Percentiles rank a stretch among this genome's conserved stretches.
Evolutionary conservation across 2,329 filamentous ascomycete genomes (phyloP).

Genomic region (Cryphonectria radicalis): DNA sequence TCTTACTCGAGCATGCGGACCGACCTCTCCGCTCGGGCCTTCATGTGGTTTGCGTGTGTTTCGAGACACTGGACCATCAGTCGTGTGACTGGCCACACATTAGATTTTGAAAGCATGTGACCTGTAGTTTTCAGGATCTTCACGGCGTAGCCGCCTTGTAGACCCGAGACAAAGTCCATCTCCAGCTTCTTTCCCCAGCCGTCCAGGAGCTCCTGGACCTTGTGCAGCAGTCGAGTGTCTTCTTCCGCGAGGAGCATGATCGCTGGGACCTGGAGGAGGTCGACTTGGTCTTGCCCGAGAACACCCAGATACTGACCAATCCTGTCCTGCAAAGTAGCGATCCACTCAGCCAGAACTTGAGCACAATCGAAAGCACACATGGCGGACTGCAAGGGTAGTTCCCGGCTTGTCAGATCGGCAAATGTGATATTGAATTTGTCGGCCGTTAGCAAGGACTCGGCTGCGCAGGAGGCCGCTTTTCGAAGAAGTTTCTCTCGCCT

Average conservation of each 20-base stretch:
- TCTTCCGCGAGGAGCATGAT: slow-evolving; percentile 93
- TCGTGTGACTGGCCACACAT: slow-evolving; percentile 79
- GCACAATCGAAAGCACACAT: slow-evolving; percentile 94
- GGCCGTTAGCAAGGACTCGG: slow-evolving; percentile 86
- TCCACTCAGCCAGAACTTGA: slow-evolving; percentile 93
- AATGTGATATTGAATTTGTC: slow-evolving; percentile 86
- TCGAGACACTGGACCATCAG: slow-evolving; percentile 61
- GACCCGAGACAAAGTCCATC: slow-evolving; percentile 53
- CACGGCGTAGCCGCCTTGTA: slow-evolving; percentile 74
- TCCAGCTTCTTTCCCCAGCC: slow-evolving; percentile 82
- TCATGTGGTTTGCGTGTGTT: slow-evolving; percentile 57
- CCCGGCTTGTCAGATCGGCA: slow-evolving; percentile 79
- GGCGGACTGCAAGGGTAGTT: slow-evolving; percentile 86
- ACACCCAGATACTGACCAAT: slow-evolving; percentile 89
- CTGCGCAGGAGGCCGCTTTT: slow-evolving; percentile 94
- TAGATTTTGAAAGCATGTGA: slow-evolving; percentile 84
- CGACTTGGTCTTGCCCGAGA: slow-evolving; percentile 80
- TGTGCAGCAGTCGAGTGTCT: slow-evolving; percentile 81
- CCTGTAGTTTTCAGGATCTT: slow-evolving; percentile 85
- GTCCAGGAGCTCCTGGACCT: slow-evolving; percentile 78
- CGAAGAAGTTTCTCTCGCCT: slow-evolving; percentile 85
- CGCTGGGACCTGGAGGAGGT: slow-evolving; percentile 78
- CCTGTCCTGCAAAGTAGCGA: slow-evolving; percentile 88
- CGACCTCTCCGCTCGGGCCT: slow-evolving; percentile 57
- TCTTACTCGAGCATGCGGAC: neutral